Conservation (phyloP, 805 yeast genomes). For the Myxozyma geophila region DNA sequence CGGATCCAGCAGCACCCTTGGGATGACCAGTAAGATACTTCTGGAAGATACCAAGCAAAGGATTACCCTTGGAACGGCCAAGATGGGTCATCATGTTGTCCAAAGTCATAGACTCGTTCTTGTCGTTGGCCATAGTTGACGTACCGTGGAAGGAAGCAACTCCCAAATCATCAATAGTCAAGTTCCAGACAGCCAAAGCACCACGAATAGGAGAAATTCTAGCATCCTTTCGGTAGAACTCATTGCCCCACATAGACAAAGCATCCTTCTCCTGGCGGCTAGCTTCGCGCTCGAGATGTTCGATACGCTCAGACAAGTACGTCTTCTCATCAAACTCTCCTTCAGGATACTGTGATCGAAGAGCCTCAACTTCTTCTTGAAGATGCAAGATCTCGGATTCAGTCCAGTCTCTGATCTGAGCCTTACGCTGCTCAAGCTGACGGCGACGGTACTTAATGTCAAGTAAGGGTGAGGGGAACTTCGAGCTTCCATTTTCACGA, state of each 20-base stretch:
- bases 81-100: slow-evolving; percentile 91
- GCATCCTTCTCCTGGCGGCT: slow-evolving; percentile 84
- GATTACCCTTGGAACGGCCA: slow-evolving; percentile 97
- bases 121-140: slow-evolving; percentile 96
- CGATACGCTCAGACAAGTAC: slow-evolving; percentile 80
- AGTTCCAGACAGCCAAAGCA: slow-evolving; percentile 89
- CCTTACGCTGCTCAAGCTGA: slow-evolving; percentile 79
- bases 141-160: slow-evolving; percentile 99
- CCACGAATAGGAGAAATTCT: slow-evolving; percentile 97
- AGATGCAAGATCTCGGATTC: slow-evolving; percentile 76
- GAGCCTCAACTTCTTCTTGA: slow-evolving; percentile 67
- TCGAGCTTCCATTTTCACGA: slow-evolving; percentile 83
- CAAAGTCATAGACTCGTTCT: slow-evolving; percentile 93
- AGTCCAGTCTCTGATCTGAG: slow-evolving; percentile 81
- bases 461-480: slow-evolving; percentile 78
- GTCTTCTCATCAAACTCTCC: slow-evolving; percentile 51
- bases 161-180: slow-evolving; percentile 91
- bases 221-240: slow-evolving; percentile 87
- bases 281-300: slow-evolving; percentile 85
- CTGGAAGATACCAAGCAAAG: slow-evolving; percentile 97
- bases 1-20: slow-evolving; percentile 99
- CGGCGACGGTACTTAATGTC: slow-evolving; percentile 92
- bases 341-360: slow-evolving; percentile 48
- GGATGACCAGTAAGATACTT: slow-evolving; percentile 99
- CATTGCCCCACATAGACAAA: slow-evolving; percentile 92